Evolutionary conservation across 306 rosid species (phyloP).

Genomic region (Coriaria nepalensis): DNA sequence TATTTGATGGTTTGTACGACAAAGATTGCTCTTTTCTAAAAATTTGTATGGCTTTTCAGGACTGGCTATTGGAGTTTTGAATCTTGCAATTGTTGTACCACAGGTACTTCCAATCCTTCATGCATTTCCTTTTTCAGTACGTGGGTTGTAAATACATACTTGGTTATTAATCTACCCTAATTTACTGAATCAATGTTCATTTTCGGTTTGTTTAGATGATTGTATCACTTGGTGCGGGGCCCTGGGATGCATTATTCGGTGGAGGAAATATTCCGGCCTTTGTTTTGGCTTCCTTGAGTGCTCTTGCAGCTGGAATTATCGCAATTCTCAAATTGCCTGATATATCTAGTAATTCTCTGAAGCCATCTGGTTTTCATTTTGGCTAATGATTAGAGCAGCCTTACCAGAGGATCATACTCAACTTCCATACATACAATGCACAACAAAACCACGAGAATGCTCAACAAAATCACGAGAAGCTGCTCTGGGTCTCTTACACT

Average conservation of each 20-base stretch:
- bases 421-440: slow-evolving; percentile 7
- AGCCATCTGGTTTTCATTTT: slow-evolving; percentile 61
- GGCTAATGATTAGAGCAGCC: slow-evolving; percentile 26
- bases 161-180: background rate
- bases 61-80: slow-evolving; percentile 91
- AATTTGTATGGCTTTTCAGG: slow-evolving; percentile 44
- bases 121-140: background rate
- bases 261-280: slow-evolving; percentile 92
- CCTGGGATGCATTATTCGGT: slow-evolving; percentile 92
- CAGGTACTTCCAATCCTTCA: slow-evolving; percentile 42
- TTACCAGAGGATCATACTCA: slow-evolving; percentile 7
- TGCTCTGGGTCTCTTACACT: slow-evolving; percentile 17
- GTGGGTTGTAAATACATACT: background rate
- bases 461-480: background rate
- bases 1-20: too few relatives aligned
- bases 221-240: slow-evolving; percentile 85
- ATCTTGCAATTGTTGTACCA: slow-evolving; percentile 93
- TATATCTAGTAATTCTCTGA: slow-evolving; percentile 36
- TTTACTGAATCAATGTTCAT: slow-evolving; percentile 5
- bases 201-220: slow-evolving; percentile 45
- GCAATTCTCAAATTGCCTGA: slow-evolving; percentile 59
- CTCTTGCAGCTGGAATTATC: slow-evolving; percentile 60
- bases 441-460: background rate
- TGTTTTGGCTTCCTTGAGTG: slow-evolving; percentile 67
- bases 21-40: slow-evolving; percentile 14